Conservation (phyloP, 768 basidiomycete genomes). For the Porpolomopsis calyptriformis region DNA sequence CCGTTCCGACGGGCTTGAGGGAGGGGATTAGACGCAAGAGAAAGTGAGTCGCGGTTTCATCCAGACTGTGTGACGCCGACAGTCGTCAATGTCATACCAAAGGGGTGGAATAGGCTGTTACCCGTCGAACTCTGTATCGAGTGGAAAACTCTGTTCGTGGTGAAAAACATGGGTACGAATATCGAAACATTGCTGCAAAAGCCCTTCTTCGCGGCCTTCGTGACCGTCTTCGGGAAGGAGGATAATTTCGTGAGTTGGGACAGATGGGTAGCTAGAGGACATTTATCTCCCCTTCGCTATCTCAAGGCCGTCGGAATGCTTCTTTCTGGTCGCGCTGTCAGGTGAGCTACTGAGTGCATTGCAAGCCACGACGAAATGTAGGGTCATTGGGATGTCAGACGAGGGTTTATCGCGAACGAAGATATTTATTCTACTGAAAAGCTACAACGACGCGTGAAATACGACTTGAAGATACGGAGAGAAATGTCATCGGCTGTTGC, state of each 20-base stretch:
- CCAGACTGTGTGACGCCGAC: constrained; percentile 33
- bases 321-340: too few relatives aligned
- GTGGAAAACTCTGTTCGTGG: constrained; percentile 58
- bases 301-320: too few relatives aligned
- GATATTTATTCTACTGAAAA: too few relatives aligned
- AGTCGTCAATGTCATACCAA: constrained; percentile 3
- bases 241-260: neutral
- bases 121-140: constrained; percentile 71
- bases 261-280: too few relatives aligned
- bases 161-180: constrained; percentile 54
- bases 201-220: constrained; percentile 13
- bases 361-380: too few relatives aligned
- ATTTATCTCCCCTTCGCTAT: too few relatives aligned
- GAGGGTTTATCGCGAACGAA: too few relatives aligned
- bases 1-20: constrained; percentile 56
- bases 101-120: constrained; percentile 21
- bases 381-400: too few relatives aligned
- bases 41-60: constrained; percentile 58
- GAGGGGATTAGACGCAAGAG: constrained; percentile 58
- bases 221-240: neutral
- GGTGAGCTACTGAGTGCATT: too few relatives aligned
- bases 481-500: too few relatives aligned
- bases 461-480: too few relatives aligned
- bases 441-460: too few relatives aligned
- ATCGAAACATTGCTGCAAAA: constrained; percentile 57